phyloP scores from a whole-genome alignment of 140 eudicot species.

The Bidens hawaiensis region DNA sequence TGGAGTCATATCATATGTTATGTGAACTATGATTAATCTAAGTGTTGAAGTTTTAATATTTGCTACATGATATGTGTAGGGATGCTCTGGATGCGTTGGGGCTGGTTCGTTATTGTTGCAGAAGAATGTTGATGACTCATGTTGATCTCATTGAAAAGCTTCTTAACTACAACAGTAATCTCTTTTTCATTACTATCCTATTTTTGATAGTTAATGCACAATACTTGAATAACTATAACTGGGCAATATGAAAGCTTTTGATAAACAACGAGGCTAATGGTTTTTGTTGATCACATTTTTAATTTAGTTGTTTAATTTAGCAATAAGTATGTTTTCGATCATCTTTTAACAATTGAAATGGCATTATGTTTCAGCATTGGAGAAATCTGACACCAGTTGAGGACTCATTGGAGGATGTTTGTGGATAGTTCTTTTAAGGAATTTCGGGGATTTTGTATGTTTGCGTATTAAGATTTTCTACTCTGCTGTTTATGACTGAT shows the following conservation, averaged over 20 bases:
- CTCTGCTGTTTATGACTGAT: background rate
- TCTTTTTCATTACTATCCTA: too few relatives aligned
- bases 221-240: too few relatives aligned
- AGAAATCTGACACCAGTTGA: slow-evolving; percentile 76
- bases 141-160: too few relatives aligned
- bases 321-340: background rate
- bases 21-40: too few relatives aligned
- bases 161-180: too few relatives aligned
- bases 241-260: background rate
- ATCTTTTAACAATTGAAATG: background rate
- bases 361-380: slow-evolving; percentile 34
- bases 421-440: background rate
- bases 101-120: too few relatives aligned
- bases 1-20: slow-evolving; percentile 24
- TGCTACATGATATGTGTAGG: too few relatives aligned
- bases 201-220: background rate
- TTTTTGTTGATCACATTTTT: background rate
- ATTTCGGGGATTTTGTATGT: background rate
- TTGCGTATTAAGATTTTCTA: background rate
- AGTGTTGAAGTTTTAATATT: too few relatives aligned
- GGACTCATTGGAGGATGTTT: background rate
- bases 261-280: background rate
- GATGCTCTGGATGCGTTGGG: too few relatives aligned
- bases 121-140: too few relatives aligned
- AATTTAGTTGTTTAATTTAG: background rate